Conservation (phyloP, 2,329 filamentous ascomycete species). For the Immersiporthe knoxdaviesiana region DNA sequence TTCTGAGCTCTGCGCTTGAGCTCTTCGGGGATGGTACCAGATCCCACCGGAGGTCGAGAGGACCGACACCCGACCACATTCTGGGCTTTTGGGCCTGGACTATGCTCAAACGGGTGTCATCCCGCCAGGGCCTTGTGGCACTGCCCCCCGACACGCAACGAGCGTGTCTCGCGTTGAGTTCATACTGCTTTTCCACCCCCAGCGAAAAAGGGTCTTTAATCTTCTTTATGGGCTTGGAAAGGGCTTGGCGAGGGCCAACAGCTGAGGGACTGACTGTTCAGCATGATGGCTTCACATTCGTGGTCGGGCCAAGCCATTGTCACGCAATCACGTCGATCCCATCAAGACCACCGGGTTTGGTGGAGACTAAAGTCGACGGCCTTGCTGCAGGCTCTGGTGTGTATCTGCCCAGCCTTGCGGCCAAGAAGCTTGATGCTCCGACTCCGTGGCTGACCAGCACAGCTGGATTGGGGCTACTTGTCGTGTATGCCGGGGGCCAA, state of each 20-base stretch:
- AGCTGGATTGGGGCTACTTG: not conserved
- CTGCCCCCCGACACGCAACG: constrained; percentile 6
- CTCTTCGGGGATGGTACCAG: not conserved
- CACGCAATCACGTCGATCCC: constrained; percentile 4
- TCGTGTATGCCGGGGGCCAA: not conserved
- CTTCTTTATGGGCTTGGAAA: not conserved
- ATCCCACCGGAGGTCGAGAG: constrained; percentile 16
- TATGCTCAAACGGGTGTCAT: not conserved
- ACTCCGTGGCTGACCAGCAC: not conserved
- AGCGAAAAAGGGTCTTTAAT: not conserved
- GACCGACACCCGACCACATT: constrained; percentile 21
- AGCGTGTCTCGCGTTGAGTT: not conserved
- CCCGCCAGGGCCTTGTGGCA: constrained; percentile 9
- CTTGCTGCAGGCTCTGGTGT: not conserved
- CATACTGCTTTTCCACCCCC: not conserved
- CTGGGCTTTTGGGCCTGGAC: not conserved
- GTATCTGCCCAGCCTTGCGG: not conserved
- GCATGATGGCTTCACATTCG: not conserved
- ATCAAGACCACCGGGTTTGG: not conserved
- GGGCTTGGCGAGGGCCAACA: not conserved
- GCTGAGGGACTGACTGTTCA: not conserved
- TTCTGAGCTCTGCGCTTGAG: not conserved
- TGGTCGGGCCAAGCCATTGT: not conserved
- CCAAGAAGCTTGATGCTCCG: constrained; percentile 2
- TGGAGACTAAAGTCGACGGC: not conserved